phyloP scores from a whole-genome alignment of 331 rosid species.

The Dryas integrifolia region DNA sequence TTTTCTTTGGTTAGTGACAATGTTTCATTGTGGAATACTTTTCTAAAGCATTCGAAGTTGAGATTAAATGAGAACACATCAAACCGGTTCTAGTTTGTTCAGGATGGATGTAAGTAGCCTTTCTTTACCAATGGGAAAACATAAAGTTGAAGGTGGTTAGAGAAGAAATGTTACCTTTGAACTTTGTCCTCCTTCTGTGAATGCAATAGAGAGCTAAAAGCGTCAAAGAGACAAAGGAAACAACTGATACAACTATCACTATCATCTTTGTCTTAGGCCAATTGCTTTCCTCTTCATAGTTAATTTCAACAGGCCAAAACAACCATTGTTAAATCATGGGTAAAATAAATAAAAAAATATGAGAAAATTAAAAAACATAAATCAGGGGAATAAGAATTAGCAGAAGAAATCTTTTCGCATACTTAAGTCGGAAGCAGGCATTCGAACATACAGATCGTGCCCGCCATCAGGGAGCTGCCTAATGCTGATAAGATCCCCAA shows the following conservation, averaged over 20 bases:
- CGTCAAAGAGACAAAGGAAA: constrained; percentile 19
- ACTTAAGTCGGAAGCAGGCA: constrained; percentile 52
- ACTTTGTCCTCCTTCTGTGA: constrained; percentile 12
- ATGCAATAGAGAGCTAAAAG: constrained; percentile 21
- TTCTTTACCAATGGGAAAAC: not conserved
- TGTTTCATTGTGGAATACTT: too few relatives aligned
- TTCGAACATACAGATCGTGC: constrained; percentile 50
- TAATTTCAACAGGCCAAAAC: not conserved
- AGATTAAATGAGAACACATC: too few relatives aligned
- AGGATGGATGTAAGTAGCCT: not conserved
- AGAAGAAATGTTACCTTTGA: constrained; percentile 19
- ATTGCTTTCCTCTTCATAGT: not conserved
- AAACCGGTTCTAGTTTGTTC: not conserved
- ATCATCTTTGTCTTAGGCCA: constrained; percentile 4
- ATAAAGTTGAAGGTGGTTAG: not conserved
- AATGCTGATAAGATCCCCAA: constrained; percentile 49
- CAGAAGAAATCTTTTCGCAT: not conserved
- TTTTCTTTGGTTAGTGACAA: not conserved
- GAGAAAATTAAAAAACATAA: not conserved
- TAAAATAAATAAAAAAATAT: too few relatives aligned
- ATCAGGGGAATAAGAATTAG: not conserved
- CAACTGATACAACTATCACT: constrained; percentile 24
- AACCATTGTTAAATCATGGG: not conserved
- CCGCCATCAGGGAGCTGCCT: constrained; percentile 43
- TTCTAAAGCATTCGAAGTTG: too few relatives aligned